phyloP scores from a whole-genome alignment of 805 yeast species.

The Ogataea polymorpha region DNA sequence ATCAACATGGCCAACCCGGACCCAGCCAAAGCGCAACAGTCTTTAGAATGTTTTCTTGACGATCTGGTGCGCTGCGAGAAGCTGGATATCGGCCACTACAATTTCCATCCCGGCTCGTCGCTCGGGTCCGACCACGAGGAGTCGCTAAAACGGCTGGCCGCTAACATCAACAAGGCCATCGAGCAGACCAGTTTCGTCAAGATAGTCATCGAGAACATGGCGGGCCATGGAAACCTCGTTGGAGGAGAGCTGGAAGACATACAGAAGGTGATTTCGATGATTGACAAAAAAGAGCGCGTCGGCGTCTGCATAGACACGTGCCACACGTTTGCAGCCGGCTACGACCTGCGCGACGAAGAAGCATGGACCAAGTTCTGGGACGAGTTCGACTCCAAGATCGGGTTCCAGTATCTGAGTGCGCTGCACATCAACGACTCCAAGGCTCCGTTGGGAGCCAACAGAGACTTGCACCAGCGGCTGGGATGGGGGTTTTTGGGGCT shows the following conservation, averaged over 20 bases:
- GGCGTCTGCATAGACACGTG: conserved; percentile 98
- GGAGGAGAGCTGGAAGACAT: conserved; percentile 82
- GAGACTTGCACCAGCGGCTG: conserved; percentile 86
- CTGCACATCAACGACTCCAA: conserved; percentile 93
- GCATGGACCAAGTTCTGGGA: conserved; percentile 67
- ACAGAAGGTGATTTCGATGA: conserved; percentile 64
- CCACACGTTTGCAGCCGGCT: conserved; percentile 95
- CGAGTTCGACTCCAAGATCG: conserved; percentile 70
- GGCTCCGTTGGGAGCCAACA: conserved; percentile 84
- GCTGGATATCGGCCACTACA: conserved; percentile 79
- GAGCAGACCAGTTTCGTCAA: conserved; percentile 73
- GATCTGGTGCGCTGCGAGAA: conserved; percentile 86
- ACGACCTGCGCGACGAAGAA: conserved; percentile 66
- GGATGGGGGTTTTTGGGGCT: conserved; percentile 90
- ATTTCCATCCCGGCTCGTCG: conserved; percentile 92
- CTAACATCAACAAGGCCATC: conserved; percentile 76
- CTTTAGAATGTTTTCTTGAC: conserved; percentile 76
- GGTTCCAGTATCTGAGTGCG: conserved; percentile 70
- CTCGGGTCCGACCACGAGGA: conserved; percentile 61
- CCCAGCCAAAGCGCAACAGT: conserved; percentile 67
- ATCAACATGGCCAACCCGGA: conserved; percentile 94
- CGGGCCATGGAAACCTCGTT: conserved; percentile 90
- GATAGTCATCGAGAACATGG: conserved; percentile 94
- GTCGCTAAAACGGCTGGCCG: conserved; percentile 70
- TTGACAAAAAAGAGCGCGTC: conserved; percentile 80